Base-by-base conservation (phyloP, 768 basidiomycete species). In the Rhodotorula diobovata region DNA sequence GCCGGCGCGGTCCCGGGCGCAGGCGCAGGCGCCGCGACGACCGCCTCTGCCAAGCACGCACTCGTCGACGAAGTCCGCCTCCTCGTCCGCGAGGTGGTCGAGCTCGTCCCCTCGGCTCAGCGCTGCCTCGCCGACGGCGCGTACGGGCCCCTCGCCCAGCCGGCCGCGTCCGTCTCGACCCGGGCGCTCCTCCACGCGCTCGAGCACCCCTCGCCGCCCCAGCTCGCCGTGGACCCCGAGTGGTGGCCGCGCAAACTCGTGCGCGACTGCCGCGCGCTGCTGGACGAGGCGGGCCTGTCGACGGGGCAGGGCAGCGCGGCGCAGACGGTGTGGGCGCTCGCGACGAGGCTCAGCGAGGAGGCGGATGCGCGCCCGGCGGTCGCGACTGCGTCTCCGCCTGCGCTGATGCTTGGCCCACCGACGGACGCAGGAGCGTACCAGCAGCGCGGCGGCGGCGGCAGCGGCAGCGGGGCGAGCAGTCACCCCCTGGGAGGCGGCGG, bases 181-280 rank as follows among this genome's bases (percentile, higher is more conserved):
- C 30, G 32, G 11, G 51, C 56, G 28, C 61, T 71, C 41, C 61
- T 71, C 37, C 32, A 32, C 10, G 34, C 53, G 20, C 70, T 71
- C 70, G 66, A 71, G 23, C 37, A 45, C 30, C 54, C 30, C 32
- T n/a, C 30, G n/a, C 20, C 21, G 48, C 14, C 14, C 5, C 34
- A 39, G 54, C 48, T n/a, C 58, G 63, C 25, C 16, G 18, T 18
- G 2, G 30, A 4, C 4, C 18, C 41, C 8, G 56, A 69, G 14
- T 71, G 70, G 70, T 75, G 73, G 73, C 73, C 73, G 20, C 56
- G 63, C 11, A 20, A 61, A 21, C 48, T 75, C 11, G 67, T 56
- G 10, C 32, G 58, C 9, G 73, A 75, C 46, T 71, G 70, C 30
- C 48, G 73, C 1, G 41, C 56, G 32, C 30, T 75, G 37, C 58